Evolutionary conservation across 768 basidiomycete genomes (phyloP).

Genomic region (Naganishia friedmannii): DNA sequence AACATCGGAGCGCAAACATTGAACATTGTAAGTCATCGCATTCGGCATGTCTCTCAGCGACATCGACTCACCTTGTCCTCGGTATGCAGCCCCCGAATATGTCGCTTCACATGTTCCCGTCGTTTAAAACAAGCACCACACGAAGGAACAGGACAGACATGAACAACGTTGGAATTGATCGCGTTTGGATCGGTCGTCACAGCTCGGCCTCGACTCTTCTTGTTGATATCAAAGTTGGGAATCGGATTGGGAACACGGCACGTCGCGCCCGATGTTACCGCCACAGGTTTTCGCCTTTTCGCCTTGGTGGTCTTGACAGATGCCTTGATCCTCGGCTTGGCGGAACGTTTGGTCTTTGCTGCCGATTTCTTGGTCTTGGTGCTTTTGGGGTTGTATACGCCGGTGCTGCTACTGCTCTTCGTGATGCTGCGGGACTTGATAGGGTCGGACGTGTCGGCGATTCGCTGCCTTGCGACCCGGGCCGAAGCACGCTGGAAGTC

Average conservation of each 20-base stretch:
- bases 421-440: slow-evolving; percentile 6
- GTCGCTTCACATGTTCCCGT: slow-evolving; percentile 32
- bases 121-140: slow-evolving; percentile 33
- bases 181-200: slow-evolving; percentile 16
- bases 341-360: not conserved
- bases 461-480: not conserved
- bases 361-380: not conserved
- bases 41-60: no score
- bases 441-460: not conserved
- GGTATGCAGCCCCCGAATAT: slow-evolving; percentile 31
- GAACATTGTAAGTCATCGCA: not conserved
- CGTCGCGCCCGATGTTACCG: slow-evolving; percentile 8
- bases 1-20: not conserved
- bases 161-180: slow-evolving; percentile 27
- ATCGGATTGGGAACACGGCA: slow-evolving; percentile 22
- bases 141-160: slow-evolving; percentile 31
- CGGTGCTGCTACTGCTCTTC: not conserved
- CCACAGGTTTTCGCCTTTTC: not conserved
- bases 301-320: not conserved
- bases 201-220: slow-evolving; percentile 19
- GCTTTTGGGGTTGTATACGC: not conserved
- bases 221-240: slow-evolving; percentile 19
- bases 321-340: not conserved
- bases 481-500: slow-evolving; percentile 2
- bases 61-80: slow-evolving; percentile 29